Percentiles rank a stretch among this genome's conserved stretches.
Evolutionary conservation across 2,329 filamentous ascomycete genomes (phyloP).

Genomic region (Colletotrichum sp.): DNA sequence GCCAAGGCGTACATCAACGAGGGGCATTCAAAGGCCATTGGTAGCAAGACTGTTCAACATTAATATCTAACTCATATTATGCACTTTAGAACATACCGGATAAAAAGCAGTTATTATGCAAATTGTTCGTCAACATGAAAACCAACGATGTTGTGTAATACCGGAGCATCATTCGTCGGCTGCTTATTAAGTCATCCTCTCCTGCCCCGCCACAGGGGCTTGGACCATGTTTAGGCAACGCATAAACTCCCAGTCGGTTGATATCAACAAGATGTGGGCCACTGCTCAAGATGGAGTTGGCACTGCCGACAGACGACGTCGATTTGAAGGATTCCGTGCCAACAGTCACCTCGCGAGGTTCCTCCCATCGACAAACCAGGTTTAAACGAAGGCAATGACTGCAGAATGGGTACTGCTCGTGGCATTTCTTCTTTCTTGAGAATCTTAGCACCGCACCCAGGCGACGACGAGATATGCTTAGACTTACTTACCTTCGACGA

Average conservation of each 20-base stretch:
- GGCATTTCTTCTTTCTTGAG: neutral
- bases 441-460: neutral
- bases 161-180: neutral
- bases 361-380: neutral
- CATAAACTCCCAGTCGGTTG: neutral
- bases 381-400: neutral
- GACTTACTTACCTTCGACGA: neutral
- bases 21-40: neutral
- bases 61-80: neutral
- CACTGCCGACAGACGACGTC: neutral
- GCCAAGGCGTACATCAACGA: neutral
- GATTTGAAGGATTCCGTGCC: neutral
- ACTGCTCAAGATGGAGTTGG: neutral
- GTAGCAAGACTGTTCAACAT: neutral
- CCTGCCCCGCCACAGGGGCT: neutral
- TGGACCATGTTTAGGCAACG: neutral
- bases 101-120: neutral
- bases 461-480: neutral
- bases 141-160: neutral
- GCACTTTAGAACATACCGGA: neutral
- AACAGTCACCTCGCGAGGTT: neutral
- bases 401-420: neutral
- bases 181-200: neutral
- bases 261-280: neutral
- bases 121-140: neutral